Evolutionary conservation across 495 filamentous ascomycete species (phyloP).

Genomic region (Penicillium egyptiacum): DNA sequence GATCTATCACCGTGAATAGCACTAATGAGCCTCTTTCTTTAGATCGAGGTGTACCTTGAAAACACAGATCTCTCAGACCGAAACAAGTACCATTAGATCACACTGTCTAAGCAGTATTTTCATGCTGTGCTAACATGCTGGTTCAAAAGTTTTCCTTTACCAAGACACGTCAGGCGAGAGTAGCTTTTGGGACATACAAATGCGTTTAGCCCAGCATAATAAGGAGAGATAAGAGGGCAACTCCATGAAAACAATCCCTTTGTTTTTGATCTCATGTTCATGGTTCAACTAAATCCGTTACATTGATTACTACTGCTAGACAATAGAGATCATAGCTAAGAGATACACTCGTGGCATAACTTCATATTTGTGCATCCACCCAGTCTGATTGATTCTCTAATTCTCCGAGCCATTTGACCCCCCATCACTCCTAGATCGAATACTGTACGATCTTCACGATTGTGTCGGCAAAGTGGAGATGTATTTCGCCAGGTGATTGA

Average conservation of each 20-base stretch:
- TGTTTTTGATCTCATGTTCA: not conserved
- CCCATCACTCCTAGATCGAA: not conserved
- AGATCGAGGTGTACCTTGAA: conserved; percentile 25
- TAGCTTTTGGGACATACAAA: not conserved
- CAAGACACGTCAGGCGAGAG: not conserved
- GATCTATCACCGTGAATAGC: not conserved
- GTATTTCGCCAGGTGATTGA: not conserved
- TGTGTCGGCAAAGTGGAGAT: not conserved
- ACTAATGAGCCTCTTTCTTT: conserved; percentile 1
- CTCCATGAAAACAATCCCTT: not conserved
- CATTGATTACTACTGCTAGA: not conserved
- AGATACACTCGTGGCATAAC: not conserved
- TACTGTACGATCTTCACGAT: not conserved
- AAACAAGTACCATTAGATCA: conserved; percentile 16
- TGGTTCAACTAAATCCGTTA: not conserved
- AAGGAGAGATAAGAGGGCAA: not conserved
- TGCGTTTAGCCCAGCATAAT: not conserved
- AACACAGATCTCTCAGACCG: conserved; percentile 19
- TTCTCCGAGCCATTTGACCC: not conserved
- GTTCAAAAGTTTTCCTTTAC: not conserved
- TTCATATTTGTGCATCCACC: not conserved
- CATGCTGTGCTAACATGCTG: too few relatives aligned
- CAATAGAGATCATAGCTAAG: conserved; percentile 3
- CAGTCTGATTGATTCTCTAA: not conserved
- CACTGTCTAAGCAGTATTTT: not conserved